Percentiles rank a stretch among this genome's conserved stretches.
phyloP scores from a whole-genome alignment of 2,329 filamentous ascomycete species.

The Stromatinia cepivora region DNA sequence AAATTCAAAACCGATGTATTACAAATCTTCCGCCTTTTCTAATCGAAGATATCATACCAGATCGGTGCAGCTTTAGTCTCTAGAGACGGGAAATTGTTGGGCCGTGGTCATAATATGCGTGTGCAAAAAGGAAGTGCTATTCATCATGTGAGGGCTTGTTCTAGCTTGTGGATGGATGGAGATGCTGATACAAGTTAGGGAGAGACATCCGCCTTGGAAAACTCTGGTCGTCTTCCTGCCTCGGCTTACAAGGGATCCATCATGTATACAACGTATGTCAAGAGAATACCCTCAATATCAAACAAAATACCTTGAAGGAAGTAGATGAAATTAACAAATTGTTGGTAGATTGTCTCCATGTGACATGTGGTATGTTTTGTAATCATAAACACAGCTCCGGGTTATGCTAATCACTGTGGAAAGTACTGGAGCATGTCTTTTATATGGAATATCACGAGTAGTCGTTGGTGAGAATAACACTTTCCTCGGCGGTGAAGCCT shows the following conservation, averaged over 20 bases:
- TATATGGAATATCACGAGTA: slow-evolving; percentile 73
- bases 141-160: slow-evolving; percentile 59
- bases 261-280: slow-evolving; percentile 69
- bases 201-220: slow-evolving; percentile 74
- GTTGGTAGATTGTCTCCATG: slow-evolving; percentile 61
- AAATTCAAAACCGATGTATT: not conserved
- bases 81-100: slow-evolving; percentile 67
- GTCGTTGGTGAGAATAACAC: slow-evolving; percentile 78
- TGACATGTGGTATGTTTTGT: slow-evolving; percentile 61
- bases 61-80: slow-evolving; percentile 63
- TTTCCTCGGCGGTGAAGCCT: slow-evolving; percentile 68
- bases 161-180: not conserved
- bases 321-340: slow-evolving; percentile 8
- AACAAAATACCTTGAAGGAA: not conserved
- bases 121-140: slow-evolving; percentile 71
- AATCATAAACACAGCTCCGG: not conserved
- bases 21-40: not conserved
- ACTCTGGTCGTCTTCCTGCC: slow-evolving; percentile 70
- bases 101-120: slow-evolving; percentile 73
- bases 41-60: slow-evolving; percentile 36
- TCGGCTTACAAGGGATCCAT: slow-evolving; percentile 68
- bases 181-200: slow-evolving; percentile 51
- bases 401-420: slow-evolving; percentile 10
- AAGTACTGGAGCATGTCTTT: slow-evolving; percentile 69
- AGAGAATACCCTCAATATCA: not conserved